Evolutionary conservation across 1,139 yeast genomes (phyloP), one percentile per base, ranked within the genome.

Genomic region (Meyerozyma athensensis): DNA sequence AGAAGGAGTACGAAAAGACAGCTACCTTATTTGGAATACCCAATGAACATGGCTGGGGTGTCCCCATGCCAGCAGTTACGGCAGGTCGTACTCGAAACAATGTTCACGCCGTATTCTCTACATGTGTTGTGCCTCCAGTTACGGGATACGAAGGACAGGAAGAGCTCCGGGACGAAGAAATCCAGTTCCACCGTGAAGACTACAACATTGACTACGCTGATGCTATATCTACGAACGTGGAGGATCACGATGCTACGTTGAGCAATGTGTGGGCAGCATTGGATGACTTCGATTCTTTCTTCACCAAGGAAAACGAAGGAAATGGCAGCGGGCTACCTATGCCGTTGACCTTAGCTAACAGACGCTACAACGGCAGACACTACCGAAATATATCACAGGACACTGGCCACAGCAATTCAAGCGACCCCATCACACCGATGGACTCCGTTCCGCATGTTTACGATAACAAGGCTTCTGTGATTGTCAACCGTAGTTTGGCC

Each of bases 191-290:
- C 45, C 70, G 75, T 58, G 95, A 84, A 47, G 95, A 86, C 42
- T 77, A 76, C 37, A 56, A 55, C 16, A 43, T 41, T 39, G 68
- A 58, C 42, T 58, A 52, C 40, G 64, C 56, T 23, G 72, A 62
- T 51, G 55, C 59, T 35, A 61, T 54, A 9, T 68, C 68, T 1
- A 63, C 61, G 4, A 68, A 72, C 5, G 72, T 72, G 16, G 79
- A 68, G 8, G 89, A 81, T 40, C 82, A 75, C 3, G 85, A 78
- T 43, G 87, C 86, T 0, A 82, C 96, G 0, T 72, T 92, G 52
- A 87, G 95, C 55, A 87, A 89, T 52, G 89, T 92, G 84, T 85
- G 96, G 81, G 96, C 96, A 0, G 95, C 95, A n/a, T 68, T 92
- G 44, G 97, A 90, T 53, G 95, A 89, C 52, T 73, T 92, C 48